phyloP scores from a whole-genome alignment of 768 basidiomycete genomes.

The Russula sp. region DNA sequence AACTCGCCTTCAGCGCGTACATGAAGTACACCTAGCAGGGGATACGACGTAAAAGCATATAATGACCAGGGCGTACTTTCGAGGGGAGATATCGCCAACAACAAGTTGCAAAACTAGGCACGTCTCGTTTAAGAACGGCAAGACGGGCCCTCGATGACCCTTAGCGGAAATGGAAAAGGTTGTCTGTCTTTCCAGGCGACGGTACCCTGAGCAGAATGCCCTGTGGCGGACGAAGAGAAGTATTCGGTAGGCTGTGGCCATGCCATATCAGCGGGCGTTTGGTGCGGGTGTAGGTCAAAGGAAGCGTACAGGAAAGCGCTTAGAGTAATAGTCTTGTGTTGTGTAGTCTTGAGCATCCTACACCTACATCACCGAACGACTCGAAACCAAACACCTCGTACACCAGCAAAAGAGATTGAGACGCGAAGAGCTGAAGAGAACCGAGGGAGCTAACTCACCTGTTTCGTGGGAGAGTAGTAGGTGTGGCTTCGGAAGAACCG shows the following conservation, averaged over 20 bases:
- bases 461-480: constrained; percentile 53
- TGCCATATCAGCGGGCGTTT: constrained; percentile 6
- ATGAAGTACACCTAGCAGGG: constrained; percentile 73
- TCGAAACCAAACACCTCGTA: constrained; percentile 56
- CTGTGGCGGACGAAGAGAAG: constrained; percentile 67
- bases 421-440: constrained; percentile 39
- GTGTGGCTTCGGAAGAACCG: constrained; percentile 79
- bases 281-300: neutral
- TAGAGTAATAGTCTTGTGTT: constrained; percentile 64
- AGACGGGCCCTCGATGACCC: constrained; percentile 34
- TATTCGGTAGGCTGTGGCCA: constrained; percentile 61
- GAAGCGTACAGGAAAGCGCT: constrained; percentile 80
- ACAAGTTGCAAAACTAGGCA: constrained; percentile 70
- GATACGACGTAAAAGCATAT: constrained; percentile 15
- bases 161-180: constrained; percentile 63
- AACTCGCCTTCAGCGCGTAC: constrained; percentile 72
- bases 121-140: neutral
- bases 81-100: constrained; percentile 79
- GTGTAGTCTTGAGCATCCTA: neutral
- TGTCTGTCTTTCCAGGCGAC: constrained; percentile 78
- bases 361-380: neutral
- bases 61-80: constrained; percentile 46
- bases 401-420: constrained; percentile 40
- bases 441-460: constrained; percentile 38
- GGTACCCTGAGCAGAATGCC: constrained; percentile 60